Evolutionary conservation across 2,329 filamentous ascomycete species (phyloP).

Genomic region (Botryotinia globosa): DNA sequence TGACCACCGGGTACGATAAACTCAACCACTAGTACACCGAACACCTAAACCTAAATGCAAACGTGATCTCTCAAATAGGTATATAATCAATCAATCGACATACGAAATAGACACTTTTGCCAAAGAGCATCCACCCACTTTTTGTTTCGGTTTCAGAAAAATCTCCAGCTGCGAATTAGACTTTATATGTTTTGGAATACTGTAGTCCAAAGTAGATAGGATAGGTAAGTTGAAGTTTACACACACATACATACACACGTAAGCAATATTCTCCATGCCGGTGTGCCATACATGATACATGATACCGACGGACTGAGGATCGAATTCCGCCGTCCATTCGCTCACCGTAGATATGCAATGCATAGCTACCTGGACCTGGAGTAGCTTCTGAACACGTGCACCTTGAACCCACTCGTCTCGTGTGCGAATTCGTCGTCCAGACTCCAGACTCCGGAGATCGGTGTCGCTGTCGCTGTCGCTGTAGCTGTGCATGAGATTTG

Average conservation of each 20-base stretch:
- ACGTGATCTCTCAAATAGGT: no score
- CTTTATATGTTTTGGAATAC: background rate
- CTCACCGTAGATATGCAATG: background rate
- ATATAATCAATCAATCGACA: no score
- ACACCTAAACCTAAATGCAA: background rate
- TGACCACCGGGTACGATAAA: background rate
- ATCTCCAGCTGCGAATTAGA: background rate
- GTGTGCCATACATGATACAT: no score
- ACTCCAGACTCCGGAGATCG: no score
- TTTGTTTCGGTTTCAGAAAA: background rate
- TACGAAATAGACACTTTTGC: no score
- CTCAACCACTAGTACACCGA: background rate
- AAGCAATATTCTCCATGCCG: background rate
- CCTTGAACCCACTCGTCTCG: no score
- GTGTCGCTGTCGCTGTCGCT: background rate
- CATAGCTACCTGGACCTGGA: background rate
- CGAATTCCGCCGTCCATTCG: background rate
- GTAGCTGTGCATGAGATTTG: background rate
- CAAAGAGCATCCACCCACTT: background rate
- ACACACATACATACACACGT: background rate
- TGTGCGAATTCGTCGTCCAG: no score
- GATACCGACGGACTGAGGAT: background rate
- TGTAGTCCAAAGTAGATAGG: background rate
- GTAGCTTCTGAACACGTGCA: background rate
- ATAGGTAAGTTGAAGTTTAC: background rate